phyloP scores from a whole-genome alignment of 1,284 basidiomycete species.

The Trichosporon sp. region DNA sequence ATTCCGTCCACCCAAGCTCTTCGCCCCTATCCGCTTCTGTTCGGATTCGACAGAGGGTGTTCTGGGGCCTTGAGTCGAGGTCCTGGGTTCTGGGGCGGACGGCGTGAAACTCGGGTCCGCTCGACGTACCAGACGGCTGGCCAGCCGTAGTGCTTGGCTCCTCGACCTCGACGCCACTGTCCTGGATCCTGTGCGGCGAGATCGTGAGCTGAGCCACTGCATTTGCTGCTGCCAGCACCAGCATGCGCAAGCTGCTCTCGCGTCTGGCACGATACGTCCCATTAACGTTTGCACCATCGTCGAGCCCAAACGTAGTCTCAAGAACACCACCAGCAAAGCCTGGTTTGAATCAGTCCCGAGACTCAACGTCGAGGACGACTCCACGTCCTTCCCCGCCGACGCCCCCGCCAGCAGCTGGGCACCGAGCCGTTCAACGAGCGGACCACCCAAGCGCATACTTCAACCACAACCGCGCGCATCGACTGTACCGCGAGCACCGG shows the following conservation, averaged over 20 bases:
- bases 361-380: not conserved
- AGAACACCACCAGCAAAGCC: not conserved
- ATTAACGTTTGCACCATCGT: not conserved
- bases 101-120: too few species aligned
- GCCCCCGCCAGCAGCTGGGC: not conserved
- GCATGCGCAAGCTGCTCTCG: slow-evolving; percentile 1
- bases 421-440: not conserved
- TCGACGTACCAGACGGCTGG: not conserved
- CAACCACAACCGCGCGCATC: slow-evolving; percentile 1
- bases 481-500: not conserved
- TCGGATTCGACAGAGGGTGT: not conserved
- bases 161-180: slow-evolving; percentile 1
- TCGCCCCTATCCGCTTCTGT: not conserved
- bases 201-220: not conserved
- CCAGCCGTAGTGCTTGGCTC: not conserved
- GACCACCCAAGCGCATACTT: not conserved
- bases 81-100: not conserved
- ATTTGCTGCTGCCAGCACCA: not conserved
- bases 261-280: slow-evolving; percentile 3
- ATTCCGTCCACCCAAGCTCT: not conserved
- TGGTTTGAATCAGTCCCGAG: not conserved
- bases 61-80: not conserved
- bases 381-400: not conserved
- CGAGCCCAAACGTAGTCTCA: not conserved
- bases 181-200: not conserved